These are phyloP conservation scores for Lactarius quietus DNA, from an alignment of 768 basidiomycete species.

Conservation along the genomic window DNA sequence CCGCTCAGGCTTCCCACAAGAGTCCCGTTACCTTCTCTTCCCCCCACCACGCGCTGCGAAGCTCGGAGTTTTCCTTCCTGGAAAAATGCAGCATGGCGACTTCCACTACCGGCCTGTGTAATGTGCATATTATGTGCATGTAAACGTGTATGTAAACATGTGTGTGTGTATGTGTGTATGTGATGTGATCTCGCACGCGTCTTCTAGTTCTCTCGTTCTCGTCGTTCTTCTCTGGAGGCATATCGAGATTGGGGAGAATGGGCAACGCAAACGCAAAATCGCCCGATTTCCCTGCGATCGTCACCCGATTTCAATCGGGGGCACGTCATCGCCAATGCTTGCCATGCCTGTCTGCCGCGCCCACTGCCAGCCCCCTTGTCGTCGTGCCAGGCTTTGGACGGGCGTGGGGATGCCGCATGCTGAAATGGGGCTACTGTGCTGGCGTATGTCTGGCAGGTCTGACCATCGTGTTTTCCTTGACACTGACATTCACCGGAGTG, in stretches of 20 bases:
- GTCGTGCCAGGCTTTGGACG: not conserved
- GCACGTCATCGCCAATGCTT: not conserved
- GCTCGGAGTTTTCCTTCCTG: not conserved
- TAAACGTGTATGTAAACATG: not conserved
- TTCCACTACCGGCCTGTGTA: not conserved
- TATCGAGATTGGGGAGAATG: constrained; percentile 20
- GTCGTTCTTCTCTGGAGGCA: not conserved
- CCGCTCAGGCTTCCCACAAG: not conserved
- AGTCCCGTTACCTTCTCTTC: not conserved
- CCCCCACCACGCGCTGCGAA: not conserved
- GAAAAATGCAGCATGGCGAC: not conserved
- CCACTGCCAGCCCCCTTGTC: not conserved
- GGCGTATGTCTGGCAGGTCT: not conserved
- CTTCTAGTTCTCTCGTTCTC: not conserved
- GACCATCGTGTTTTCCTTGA: not conserved
- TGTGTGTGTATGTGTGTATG: not conserved
- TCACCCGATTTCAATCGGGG: constrained; percentile 22
- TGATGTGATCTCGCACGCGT: not conserved
- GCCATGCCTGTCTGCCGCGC: not conserved
- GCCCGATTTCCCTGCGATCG: constrained; percentile 25
- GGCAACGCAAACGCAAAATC: constrained; percentile 20
- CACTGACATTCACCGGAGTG: not conserved
- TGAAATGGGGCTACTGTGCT: not conserved
- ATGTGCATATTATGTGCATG: not conserved
- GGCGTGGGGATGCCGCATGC: not conserved